Percentiles rank a stretch among this genome's conserved stretches.
These are phyloP conservation scores for Trichoderma koningiopsis DNA, from an alignment of 2,329 filamentous ascomycete species.

Conservation along the genomic window DNA sequence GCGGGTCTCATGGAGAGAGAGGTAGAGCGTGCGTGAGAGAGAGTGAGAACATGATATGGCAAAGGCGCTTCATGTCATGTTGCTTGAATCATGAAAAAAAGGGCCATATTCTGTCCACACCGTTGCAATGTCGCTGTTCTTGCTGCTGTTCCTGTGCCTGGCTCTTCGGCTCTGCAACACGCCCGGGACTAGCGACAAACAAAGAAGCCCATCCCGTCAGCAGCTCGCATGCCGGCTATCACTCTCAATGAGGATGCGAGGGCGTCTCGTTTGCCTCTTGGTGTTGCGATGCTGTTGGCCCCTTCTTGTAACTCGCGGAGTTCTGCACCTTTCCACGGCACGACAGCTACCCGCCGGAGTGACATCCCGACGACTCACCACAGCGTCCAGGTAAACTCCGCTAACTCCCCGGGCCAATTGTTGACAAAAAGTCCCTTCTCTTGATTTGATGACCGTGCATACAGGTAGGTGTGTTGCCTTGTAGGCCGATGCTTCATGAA, in stretches of 20 bases:
- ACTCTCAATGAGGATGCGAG: neutral
- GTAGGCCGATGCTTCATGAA: neutral
- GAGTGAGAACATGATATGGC: neutral
- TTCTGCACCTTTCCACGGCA: neutral
- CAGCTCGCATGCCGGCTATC: neutral
- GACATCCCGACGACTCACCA: neutral
- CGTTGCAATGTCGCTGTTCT: neutral
- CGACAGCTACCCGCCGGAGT: conserved; percentile 1
- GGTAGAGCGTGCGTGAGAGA: neutral
- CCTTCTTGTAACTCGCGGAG: neutral
- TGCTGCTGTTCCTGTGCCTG: neutral
- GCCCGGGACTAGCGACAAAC: neutral
- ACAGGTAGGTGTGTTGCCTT: neutral
- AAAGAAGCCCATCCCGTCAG: neutral
- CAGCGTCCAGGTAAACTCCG: neutral
- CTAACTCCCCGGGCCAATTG: neutral
- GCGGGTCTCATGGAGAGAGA: neutral
- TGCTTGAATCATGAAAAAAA: neutral
- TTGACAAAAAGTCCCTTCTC: conserved; percentile 3
- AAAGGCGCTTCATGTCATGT: neutral
- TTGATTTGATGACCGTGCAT: neutral
- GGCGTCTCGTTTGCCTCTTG: neutral
- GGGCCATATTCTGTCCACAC: neutral
- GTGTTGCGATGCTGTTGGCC: neutral
- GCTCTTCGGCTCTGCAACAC: conserved; percentile 2